Evolutionary conservation across 2,329 filamentous ascomycete genomes (phyloP), one percentile per base, ranked within the genome.

Genomic region (Scytalidium sp.): DNA sequence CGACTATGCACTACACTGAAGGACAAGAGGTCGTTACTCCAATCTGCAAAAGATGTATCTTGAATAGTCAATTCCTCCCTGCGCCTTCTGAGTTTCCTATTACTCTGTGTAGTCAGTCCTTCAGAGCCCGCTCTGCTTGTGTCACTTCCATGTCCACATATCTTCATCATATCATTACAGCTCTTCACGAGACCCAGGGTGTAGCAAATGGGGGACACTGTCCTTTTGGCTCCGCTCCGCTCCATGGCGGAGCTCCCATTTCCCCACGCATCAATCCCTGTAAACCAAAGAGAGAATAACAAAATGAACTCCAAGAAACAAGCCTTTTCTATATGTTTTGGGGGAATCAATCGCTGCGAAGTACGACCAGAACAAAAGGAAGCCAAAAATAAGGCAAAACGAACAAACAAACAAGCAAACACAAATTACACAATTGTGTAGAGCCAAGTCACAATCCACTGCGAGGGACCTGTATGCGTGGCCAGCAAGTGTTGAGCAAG

Each of bases 341-440:
- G 46, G 46, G 46, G 46, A 49, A 49, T 49, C 46, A 49, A 43
- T 40, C 41, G 46, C 40, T 32, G 32, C 41, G 13, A 36, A n/a
- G 32, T 10, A n/a, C 17, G 17, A 36, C 13, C 7, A 36, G 15
- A 10, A 43, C 19, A 21, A 43, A 43, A 10, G 19, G 4, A 22
- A 25, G 15, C 6, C 39, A 43, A 36, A n/a, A 43, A 43, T 17
- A 43, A 43, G 7, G 41, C 15, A 4, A 41, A 43, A 22, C 11
- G 20, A 15, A 43, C 19, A 25, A 22, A 43, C 17, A 13, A 13
- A 19, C 22, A 43, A 6, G 10, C 41, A 11, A 43, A 43, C 20
- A 13, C 41, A 25, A 20, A 21, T 6, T 22, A n/a, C n/a, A n/a
- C n/a, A n/a, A n/a, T 19, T 13, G 6, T 43, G 41, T 21, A 9